Evolutionary conservation across 208 protist genomes (phyloP), one percentile per base, ranked within the genome.

Genomic region (Leishmania gerbilli): DNA sequence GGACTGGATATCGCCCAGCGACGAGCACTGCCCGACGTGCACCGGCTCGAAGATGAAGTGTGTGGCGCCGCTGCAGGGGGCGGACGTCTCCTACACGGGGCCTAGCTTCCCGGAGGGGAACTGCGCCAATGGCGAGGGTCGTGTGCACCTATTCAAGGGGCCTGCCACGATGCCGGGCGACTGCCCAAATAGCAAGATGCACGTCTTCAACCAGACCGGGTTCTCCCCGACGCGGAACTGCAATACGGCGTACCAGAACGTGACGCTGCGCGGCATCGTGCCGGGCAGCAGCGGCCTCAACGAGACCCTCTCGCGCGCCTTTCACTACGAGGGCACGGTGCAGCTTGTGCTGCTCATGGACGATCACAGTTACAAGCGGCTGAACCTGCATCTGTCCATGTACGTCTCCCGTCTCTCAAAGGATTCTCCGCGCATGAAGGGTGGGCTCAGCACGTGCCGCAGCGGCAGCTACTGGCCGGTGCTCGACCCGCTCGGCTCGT

Each of bases 401-500:
- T 95, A 95, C 87, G 89, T 95, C 17, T 83, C 92, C 17, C 88
- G 87, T 42, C 86, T 97, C 55, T 82, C 85, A 71, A 90, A 91
- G 77, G 87, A 90, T 76, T 83, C 87, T 15, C 79, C 78, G 21
- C 80, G 84, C 71, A 79, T 86, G 24, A 80, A 83, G 62, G 89
- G 89, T 53, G 85, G 74, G 13, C 85, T 97, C 47, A 74, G 79
- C 86, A 78, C 90, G 71, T 97, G 93, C 84, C 91, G 93, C 77
- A 87, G 89, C 40, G 89, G 87, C 65, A 87, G 84, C 76, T 97
- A 97, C 86, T 92, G 90, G 89, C 93, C 93, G 24, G 86, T 97
- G 60, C 87, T 95, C 17, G 93, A 97, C 79, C 93, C 93, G 17
- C 91, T 97, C 77, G 93, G 93, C 67, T 81, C 74, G 37, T 97